Percentiles rank a stretch among this genome's conserved stretches.
Evolutionary conservation across 2,329 filamentous ascomycete genomes (phyloP).

Genomic region (Madurella fahalii): DNA sequence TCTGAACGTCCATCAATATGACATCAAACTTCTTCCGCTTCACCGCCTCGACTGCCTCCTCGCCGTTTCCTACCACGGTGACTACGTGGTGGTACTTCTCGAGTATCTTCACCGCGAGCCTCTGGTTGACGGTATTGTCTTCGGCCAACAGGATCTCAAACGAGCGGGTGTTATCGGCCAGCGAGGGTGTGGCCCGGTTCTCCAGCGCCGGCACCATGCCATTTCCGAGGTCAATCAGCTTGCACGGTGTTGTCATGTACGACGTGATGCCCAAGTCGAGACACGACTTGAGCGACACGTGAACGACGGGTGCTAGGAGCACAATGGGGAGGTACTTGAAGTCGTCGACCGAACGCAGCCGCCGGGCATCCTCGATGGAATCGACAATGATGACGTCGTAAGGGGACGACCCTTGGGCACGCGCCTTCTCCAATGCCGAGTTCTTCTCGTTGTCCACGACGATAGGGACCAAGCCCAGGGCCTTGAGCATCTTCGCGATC

Average conservation of each 20-base stretch:
- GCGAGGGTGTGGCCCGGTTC: slow-evolving; percentile 83
- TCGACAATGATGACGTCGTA: slow-evolving; percentile 97
- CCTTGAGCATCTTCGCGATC: slow-evolving; percentile 71
- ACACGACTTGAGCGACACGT: slow-evolving; percentile 88
- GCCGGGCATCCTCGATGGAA: slow-evolving; percentile 84
- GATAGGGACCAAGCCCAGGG: slow-evolving; percentile 74
- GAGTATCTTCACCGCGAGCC: slow-evolving; percentile 91
- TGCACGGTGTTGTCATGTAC: slow-evolving; percentile 96
- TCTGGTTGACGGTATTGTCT: slow-evolving; percentile 96
- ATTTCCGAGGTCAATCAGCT: slow-evolving; percentile 90
- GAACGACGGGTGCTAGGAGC: slow-evolving; percentile 80
- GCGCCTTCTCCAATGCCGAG: slow-evolving; percentile 49
- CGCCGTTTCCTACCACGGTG: slow-evolving; percentile 89
- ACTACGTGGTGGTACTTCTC: slow-evolving; percentile 94
- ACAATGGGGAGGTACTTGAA: slow-evolving; percentile 99
- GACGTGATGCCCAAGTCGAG: slow-evolving; percentile 96
- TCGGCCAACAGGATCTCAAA: slow-evolving; percentile 94
- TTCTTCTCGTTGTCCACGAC: slow-evolving; percentile 77
- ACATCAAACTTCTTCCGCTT: slow-evolving; percentile 92
- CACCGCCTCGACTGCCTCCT: slow-evolving; percentile 88
- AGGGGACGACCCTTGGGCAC: slow-evolving; percentile 52
- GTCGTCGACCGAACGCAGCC: slow-evolving; percentile 80
- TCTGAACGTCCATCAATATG: slow-evolving; percentile 98
- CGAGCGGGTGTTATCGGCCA: slow-evolving; percentile 90
- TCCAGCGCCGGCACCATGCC: slow-evolving; percentile 94